A percentile compares a stretch with the other conserved stretches of the same genome.
phyloP scores from a whole-genome alignment of 768 basidiomycete genomes.

The Dacryopinax primogenitus region DNA sequence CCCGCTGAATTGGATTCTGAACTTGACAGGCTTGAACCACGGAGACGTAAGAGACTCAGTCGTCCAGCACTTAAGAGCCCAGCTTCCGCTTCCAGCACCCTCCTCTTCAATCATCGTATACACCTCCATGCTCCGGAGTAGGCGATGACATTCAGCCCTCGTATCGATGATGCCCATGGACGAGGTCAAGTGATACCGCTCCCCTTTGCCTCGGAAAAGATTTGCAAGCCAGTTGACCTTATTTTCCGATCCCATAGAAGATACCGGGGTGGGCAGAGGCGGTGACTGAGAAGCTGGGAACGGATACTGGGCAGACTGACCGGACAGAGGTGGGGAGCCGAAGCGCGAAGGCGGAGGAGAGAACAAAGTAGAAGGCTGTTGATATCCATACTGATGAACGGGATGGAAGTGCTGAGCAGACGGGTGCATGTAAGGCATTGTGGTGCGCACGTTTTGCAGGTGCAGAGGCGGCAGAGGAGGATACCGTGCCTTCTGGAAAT shows the following conservation, averaged over 20 bases:
- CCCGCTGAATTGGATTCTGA: neutral
- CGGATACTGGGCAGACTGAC: neutral
- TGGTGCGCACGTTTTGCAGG: neutral
- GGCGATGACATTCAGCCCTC: neutral
- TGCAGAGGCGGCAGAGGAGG: neutral
- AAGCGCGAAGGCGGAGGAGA: neutral
- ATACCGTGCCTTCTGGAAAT: neutral
- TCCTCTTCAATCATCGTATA: neutral
- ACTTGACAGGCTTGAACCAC: conserved; percentile 7
- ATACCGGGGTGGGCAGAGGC: neutral
- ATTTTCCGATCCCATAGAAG: neutral
- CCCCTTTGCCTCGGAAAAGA: neutral
- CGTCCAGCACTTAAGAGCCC: conserved; percentile 1
- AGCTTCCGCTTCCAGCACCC: neutral
- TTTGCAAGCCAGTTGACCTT: conserved; percentile 3
- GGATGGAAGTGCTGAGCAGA: conserved; percentile 6
- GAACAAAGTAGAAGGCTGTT: neutral
- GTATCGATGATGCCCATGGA: conserved; percentile 7
- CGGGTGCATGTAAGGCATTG: neutral
- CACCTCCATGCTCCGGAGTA: neutral
- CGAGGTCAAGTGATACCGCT: neutral
- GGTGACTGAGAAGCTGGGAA: conserved; percentile 1
- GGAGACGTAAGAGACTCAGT: neutral
- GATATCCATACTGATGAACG: neutral
- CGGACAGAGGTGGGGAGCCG: neutral